Evolutionary conservation across 108 stramenopile species (phyloP).

Genomic region (Skeletonema menzelii): DNA sequence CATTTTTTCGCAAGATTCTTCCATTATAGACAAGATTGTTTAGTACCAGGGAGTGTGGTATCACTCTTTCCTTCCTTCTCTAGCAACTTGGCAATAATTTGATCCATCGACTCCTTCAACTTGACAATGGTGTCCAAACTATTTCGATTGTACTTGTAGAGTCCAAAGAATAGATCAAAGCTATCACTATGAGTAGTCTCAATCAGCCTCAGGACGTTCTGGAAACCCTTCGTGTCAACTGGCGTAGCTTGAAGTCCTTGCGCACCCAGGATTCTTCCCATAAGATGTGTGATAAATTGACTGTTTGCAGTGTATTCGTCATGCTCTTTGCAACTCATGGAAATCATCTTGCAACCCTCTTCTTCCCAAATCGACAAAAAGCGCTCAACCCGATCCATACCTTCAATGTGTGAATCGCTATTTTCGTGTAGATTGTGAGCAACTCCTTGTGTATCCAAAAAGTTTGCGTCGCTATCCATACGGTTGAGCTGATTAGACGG

Average conservation of each 20-base stretch:
- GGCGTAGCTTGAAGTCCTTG: slow-evolving; percentile 79
- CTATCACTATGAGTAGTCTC: slow-evolving; percentile 94
- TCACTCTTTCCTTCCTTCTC: slow-evolving; percentile 41
- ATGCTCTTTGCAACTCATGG: slow-evolving; percentile 93
- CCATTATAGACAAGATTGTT: not conserved
- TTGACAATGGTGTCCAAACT: slow-evolving; percentile 42
- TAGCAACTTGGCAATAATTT: slow-evolving; percentile 49
- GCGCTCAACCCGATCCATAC: slow-evolving; percentile 87
- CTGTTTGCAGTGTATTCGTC: slow-evolving; percentile 96
- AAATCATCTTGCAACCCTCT: slow-evolving; percentile 98
- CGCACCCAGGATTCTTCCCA: slow-evolving; percentile 95
- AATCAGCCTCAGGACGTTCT: slow-evolving; percentile 90
- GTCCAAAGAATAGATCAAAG: slow-evolving; percentile 97
- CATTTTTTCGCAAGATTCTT: not conserved
- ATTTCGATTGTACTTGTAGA: slow-evolving; percentile 94
- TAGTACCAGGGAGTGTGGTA: not conserved
- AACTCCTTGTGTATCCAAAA: slow-evolving; percentile 18
- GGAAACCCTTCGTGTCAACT: slow-evolving; percentile 94
- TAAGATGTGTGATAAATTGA: slow-evolving; percentile 98
- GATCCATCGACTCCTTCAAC: slow-evolving; percentile 53
- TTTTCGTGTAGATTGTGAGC: slow-evolving; percentile 69
- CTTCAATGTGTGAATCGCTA: slow-evolving; percentile 56
- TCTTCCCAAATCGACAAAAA: slow-evolving; percentile 97
- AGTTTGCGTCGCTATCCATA: slow-evolving; percentile 21
- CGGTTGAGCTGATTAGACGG: slow-evolving; percentile 6